Percentiles rank a stretch among this genome's conserved stretches.
Evolutionary conservation across 306 rosid species (phyloP).

Genomic region (Vachellia pachyceras): DNA sequence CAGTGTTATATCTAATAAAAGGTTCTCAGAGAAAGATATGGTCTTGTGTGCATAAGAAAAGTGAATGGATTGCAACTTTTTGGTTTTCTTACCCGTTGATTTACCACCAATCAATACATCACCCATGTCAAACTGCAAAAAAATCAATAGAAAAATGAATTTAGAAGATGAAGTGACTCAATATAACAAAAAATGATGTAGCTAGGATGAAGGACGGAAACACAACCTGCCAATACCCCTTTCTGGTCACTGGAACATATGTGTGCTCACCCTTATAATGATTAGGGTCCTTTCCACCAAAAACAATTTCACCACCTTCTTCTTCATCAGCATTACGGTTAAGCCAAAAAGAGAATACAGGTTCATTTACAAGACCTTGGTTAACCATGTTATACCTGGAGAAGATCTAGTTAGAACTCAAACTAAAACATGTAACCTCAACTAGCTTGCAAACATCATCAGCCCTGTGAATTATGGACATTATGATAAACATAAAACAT

Average conservation of each 20-base stretch:
- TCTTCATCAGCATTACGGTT: conserved; percentile 43
- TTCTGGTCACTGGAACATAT: conserved; percentile 74
- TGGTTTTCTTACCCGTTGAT: conserved; percentile 59
- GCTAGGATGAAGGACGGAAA: not conserved
- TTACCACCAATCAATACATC: conserved; percentile 59
- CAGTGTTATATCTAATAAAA: conserved; percentile 2
- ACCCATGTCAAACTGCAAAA: conserved; percentile 79
- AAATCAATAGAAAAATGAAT: not conserved
- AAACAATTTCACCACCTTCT: conserved; percentile 57
- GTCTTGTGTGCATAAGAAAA: not conserved
- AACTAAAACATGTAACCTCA: not conserved
- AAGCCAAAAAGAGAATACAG: conserved; percentile 51
- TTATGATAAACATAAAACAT: not conserved
- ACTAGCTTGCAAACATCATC: not conserved
- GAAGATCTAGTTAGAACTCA: conserved; percentile 7
- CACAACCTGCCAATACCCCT: conserved; percentile 96
- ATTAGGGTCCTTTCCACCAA: conserved; percentile 55
- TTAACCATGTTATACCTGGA: conserved; percentile 52
- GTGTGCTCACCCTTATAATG: conserved; percentile 83
- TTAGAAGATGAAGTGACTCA: conserved; percentile 1
- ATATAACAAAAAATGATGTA: not conserved
- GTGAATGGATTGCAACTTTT: not conserved
- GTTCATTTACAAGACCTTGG: conserved; percentile 44
- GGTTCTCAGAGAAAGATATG: not conserved
- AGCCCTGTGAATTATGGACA: not conserved